These are phyloP conservation scores for Dacryopinax primogenitus DNA, from an alignment of 768 basidiomycete genomes.

Conservation along the genomic window DNA sequence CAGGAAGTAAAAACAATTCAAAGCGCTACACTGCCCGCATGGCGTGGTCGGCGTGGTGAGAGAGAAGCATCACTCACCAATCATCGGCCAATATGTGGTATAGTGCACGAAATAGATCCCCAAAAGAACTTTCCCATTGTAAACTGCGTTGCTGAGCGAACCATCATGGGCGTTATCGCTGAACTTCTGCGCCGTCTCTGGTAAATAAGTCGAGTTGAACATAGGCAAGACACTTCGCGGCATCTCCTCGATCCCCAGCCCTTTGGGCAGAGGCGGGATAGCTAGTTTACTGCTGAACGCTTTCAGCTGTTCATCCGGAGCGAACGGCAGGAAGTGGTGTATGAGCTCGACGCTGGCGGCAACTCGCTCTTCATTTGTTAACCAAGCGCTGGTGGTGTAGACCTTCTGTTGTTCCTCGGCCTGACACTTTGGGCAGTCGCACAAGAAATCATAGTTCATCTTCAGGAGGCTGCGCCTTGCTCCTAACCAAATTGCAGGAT, in stretches of 20 bases:
- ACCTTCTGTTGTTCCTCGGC: neutral
- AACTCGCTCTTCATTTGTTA: neutral
- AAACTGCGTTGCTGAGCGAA: slow-evolving; percentile 38
- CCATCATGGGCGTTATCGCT: slow-evolving; percentile 60
- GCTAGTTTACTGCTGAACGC: neutral
- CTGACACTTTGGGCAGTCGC: slow-evolving; percentile 35
- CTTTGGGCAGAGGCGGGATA: neutral
- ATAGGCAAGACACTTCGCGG: slow-evolving; percentile 34
- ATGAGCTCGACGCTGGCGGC: neutral
- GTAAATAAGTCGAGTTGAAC: slow-evolving; percentile 48
- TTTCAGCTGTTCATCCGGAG: neutral
- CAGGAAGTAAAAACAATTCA: neutral
- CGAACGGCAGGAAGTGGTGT: neutral
- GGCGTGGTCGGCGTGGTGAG: neutral
- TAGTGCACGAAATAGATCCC: slow-evolving; percentile 59
- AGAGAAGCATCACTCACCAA: slow-evolving; percentile 36
- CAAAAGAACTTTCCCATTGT: slow-evolving; percentile 44
- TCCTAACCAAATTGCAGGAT: slow-evolving; percentile 45
- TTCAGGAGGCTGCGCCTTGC: slow-evolving; percentile 34
- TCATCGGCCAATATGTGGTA: slow-evolving; percentile 68
- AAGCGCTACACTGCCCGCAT: neutral
- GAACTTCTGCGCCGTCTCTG: slow-evolving; percentile 47
- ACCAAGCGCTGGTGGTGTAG: neutral
- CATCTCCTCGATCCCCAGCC: slow-evolving; percentile 19
- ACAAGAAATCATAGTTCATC: slow-evolving; percentile 55